These are phyloP conservation scores for Candida krabiensis DNA, from an alignment of 805 yeast species.

Conservation along the genomic window DNA sequence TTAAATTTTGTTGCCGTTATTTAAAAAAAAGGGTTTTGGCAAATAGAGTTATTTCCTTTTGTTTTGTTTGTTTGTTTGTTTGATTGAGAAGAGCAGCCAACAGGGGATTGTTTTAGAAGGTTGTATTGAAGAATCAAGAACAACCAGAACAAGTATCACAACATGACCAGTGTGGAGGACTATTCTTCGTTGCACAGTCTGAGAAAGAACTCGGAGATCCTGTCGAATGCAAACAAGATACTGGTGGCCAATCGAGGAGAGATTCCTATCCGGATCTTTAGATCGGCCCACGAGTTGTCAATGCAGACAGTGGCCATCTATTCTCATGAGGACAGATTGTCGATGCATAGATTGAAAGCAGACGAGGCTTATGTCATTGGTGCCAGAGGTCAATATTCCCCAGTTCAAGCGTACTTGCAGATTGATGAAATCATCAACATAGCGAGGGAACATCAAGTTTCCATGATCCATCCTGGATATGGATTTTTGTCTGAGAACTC, in stretches of 20 bases:
- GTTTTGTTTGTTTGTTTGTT: not conserved
- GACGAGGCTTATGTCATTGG: constrained; percentile 95
- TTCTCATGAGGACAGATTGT: constrained; percentile 91
- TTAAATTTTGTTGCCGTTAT: too few relatives aligned
- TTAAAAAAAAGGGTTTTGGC: too few relatives aligned
- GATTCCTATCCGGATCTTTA: constrained; percentile 83
- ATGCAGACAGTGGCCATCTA: constrained; percentile 97
- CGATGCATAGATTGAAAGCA: constrained; percentile 93
- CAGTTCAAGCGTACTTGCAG: constrained; percentile 94
- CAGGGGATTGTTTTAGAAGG: too few relatives aligned
- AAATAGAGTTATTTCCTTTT: too few relatives aligned
- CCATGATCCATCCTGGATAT: constrained; percentile 92
- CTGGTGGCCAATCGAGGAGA: constrained; percentile 85
- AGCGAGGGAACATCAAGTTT: constrained; percentile 73
- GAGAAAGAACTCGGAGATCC: constrained; percentile 43
- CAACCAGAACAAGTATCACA: too few relatives aligned
- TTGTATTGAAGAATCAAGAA: too few relatives aligned
- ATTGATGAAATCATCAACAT: constrained; percentile 91
- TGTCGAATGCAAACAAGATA: constrained; percentile 58
- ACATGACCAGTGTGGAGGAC: constrained; percentile 33
- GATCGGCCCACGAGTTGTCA: constrained; percentile 96
- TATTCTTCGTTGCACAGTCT: constrained; percentile 34
- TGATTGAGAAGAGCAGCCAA: constrained; percentile 4
- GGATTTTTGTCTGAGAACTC: constrained; percentile 53
- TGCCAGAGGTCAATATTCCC: constrained; percentile 82